Evolutionary conservation across 768 basidiomycete species (phyloP).

Genomic region (Trametes coccinea): DNA sequence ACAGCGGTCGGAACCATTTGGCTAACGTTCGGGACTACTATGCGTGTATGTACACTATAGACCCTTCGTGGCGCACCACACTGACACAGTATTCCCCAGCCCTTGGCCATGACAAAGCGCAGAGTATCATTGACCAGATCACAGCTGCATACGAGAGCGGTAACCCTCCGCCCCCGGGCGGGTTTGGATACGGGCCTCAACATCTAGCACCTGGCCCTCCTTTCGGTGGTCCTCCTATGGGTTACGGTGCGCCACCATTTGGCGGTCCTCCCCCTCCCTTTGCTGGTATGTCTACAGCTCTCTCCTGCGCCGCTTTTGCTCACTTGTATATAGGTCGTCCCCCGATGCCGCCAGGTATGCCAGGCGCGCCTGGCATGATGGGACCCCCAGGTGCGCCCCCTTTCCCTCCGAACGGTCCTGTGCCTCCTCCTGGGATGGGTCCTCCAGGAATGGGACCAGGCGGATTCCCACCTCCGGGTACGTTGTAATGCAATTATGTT

Average conservation of each 20-base stretch:
- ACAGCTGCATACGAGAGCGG: constrained; percentile 89
- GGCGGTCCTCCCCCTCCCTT: constrained; percentile 46
- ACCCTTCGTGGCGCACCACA: neutral
- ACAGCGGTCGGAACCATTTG: constrained; percentile 95
- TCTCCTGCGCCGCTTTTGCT: neutral
- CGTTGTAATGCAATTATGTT: neutral
- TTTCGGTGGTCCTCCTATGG: constrained; percentile 51
- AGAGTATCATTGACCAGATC: constrained; percentile 98
- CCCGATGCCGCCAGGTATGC: constrained; percentile 69
- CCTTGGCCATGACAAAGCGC: constrained; percentile 94
- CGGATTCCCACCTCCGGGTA: constrained; percentile 27
- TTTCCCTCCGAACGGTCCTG: constrained; percentile 65
- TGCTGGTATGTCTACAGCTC: constrained; percentile 24
- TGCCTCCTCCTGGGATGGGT: constrained; percentile 42
- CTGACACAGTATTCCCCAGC: constrained; percentile 44
- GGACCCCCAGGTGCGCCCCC: constrained; percentile 64
- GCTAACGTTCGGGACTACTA: constrained; percentile 97
- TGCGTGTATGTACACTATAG: constrained; percentile 60
- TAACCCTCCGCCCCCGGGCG: constrained; percentile 83
- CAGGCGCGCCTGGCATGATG: constrained; percentile 47
- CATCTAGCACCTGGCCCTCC: constrained; percentile 55
- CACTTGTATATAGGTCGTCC: constrained; percentile 49
- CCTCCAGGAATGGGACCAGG: constrained; percentile 37
- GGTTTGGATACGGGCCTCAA: constrained; percentile 84
- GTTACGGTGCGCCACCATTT: constrained; percentile 55